Evolutionary conservation across 2,329 filamentous ascomycete species (phyloP).

Genomic region (Talaromyces verruculosus): DNA sequence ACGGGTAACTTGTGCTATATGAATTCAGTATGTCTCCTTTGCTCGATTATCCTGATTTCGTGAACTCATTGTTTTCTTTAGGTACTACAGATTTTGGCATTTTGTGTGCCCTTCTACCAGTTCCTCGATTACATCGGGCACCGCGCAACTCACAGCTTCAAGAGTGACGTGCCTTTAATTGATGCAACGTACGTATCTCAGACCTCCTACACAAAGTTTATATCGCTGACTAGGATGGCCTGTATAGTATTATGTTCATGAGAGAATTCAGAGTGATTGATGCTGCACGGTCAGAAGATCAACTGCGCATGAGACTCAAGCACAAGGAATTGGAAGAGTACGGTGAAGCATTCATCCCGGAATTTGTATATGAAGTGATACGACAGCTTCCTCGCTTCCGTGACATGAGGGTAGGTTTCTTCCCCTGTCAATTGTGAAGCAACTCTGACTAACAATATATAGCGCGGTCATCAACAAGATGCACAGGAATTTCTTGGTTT

Average conservation of each 20-base stretch:
- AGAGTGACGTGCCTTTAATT: constrained; percentile 87
- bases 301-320: constrained; percentile 72
- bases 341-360: constrained; percentile 86
- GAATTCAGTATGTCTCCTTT: constrained; percentile 78
- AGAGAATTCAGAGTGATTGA: constrained; percentile 85
- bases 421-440: neutral
- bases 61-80: constrained; percentile 47
- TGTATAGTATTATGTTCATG: constrained; percentile 84
- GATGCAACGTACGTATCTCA: constrained; percentile 77
- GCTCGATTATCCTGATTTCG: constrained; percentile 12
- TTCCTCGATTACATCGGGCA: constrained; percentile 86
- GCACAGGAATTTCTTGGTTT: constrained; percentile 96
- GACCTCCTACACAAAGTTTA: neutral
- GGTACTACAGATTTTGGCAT: constrained; percentile 94
- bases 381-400: constrained; percentile 82
- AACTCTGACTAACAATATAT: constrained; percentile 19
- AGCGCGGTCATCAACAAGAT: constrained; percentile 95
- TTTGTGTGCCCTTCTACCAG: constrained; percentile 90
- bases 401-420: constrained; percentile 74
- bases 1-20: constrained; percentile 99
- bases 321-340: constrained; percentile 82
- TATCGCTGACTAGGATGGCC: constrained; percentile 19
- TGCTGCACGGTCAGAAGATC: constrained; percentile 70
- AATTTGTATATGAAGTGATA: constrained; percentile 94
- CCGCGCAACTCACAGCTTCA: constrained; percentile 84